phyloP scores from a whole-genome alignment of 768 basidiomycete species.

The Psilocybe sp. region DNA sequence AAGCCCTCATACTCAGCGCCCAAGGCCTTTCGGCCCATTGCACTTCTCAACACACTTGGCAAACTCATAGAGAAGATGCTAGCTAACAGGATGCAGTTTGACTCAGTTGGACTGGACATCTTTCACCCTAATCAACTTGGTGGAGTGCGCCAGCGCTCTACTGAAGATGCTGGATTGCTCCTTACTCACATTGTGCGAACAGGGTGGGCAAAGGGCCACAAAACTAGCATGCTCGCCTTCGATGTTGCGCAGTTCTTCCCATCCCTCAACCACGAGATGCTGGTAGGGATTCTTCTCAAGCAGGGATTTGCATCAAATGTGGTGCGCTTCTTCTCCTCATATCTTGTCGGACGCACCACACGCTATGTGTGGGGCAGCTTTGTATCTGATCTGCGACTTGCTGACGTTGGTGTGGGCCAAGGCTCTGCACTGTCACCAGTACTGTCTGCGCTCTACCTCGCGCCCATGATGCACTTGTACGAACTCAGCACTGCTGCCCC shows the following conservation, averaged over 20 bases:
- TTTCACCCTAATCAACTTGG: conserved; percentile 7
- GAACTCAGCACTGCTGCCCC: too few relatives aligned
- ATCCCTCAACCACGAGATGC: background rate
- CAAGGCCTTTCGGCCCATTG: conserved; percentile 10
- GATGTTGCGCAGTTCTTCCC: background rate
- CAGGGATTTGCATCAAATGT: background rate
- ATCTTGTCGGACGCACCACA: background rate
- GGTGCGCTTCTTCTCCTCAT: conserved; percentile 1
- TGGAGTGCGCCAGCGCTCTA: conserved; percentile 11
- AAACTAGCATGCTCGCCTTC: conserved; percentile 6
- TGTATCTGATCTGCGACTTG: background rate
- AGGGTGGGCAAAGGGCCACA: conserved; percentile 15
- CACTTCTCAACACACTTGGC: conserved; percentile 10
- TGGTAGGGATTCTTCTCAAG: background rate
- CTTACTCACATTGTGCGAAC: conserved; percentile 15
- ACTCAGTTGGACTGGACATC: background rate
- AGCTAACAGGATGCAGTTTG: conserved; percentile 6
- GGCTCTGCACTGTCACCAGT: background rate
- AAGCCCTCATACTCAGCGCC: conserved; percentile 6
- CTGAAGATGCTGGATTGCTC: conserved; percentile 16
- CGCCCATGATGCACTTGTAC: too few relatives aligned
- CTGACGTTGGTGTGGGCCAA: background rate
- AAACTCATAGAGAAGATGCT: conserved; percentile 13
- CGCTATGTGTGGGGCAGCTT: background rate
- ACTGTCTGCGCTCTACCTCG: background rate